phyloP scores from a whole-genome alignment of 352 stramenopile genomes.

The Albugo laibachii region DNA sequence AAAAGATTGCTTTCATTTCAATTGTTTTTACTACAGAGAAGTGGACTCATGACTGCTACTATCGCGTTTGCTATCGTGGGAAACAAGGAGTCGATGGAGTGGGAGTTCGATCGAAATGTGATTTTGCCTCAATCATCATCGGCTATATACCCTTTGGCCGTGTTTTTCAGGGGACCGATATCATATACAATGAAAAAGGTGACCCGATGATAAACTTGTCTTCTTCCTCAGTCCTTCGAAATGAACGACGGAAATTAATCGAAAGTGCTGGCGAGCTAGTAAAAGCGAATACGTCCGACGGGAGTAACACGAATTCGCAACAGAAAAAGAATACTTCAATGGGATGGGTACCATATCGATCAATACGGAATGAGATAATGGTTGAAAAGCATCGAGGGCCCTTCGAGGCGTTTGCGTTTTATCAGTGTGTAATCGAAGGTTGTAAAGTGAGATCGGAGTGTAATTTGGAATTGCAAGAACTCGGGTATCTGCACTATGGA shows the following conservation, averaged over 20 bases:
- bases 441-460: constrained; percentile 35
- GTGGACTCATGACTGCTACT: constrained; percentile 40
- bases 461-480: constrained; percentile 31
- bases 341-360: constrained; percentile 46
- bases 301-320: not conserved
- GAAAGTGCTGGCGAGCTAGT: too few species aligned
- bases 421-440: constrained; percentile 51
- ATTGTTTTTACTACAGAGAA: constrained; percentile 13
- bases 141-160: constrained; percentile 37
- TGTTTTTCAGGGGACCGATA: constrained; percentile 30
- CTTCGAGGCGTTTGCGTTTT: constrained; percentile 13
- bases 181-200: constrained; percentile 51
- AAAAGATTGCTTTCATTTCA: not conserved
- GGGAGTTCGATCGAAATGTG: constrained; percentile 34
- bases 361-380: constrained; percentile 51
- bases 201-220: constrained; percentile 48
- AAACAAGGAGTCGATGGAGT: constrained; percentile 29
- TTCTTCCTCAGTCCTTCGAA: not conserved
- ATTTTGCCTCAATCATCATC: constrained; percentile 44
- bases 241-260: too few species aligned
- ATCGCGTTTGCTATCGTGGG: constrained; percentile 44
- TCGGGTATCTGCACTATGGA: constrained; percentile 54
- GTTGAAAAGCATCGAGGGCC: constrained; percentile 33
- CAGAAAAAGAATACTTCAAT: constrained; percentile 5
- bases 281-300: not conserved